A percentile compares a stretch with the other conserved stretches of the same genome.
Evolutionary conservation across 108 stramenopile species (phyloP).

Genomic region (Conticribra guillardii): DNA sequence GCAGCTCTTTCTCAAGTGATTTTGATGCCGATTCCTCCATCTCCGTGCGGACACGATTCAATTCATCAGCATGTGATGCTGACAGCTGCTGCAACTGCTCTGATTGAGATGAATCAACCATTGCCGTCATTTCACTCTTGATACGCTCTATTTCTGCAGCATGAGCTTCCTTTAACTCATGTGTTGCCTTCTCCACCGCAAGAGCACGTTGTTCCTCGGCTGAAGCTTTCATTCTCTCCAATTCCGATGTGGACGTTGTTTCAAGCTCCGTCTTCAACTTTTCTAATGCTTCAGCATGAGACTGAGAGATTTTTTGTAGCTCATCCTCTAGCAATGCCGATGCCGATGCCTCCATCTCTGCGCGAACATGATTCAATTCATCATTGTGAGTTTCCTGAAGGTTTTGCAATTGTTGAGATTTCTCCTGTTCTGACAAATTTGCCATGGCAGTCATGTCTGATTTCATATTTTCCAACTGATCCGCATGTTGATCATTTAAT

Average conservation of each 20-base stretch:
- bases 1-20: constrained; percentile 29
- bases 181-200: constrained; percentile 7
- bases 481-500: constrained; percentile 13
- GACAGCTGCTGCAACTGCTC: constrained; percentile 34
- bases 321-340: constrained; percentile 32
- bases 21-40: constrained; percentile 36
- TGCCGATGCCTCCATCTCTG: constrained; percentile 39
- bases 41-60: constrained; percentile 32
- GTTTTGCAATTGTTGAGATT: constrained; percentile 1
- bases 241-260: constrained; percentile 7
- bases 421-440: constrained; percentile 12
- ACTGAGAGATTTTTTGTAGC: constrained; percentile 41
- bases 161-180: constrained; percentile 22
- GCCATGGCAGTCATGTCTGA: constrained; percentile 4
- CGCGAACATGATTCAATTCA: constrained; percentile 19
- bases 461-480: constrained; percentile 18
- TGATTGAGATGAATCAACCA: constrained; percentile 25
- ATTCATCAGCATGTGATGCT: constrained; percentile 17
- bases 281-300: constrained; percentile 40
- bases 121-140: constrained; percentile 17
- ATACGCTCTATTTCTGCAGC: constrained; percentile 22
- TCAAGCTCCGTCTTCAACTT: constrained; percentile 25
- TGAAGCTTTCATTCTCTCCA: constrained; percentile 9
- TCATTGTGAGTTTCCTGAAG: constrained; percentile 2
- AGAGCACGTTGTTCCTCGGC: constrained; percentile 1